Conservation (phyloP, 192 early-diverging fungal species). For the Thamnidium elegans region DNA sequence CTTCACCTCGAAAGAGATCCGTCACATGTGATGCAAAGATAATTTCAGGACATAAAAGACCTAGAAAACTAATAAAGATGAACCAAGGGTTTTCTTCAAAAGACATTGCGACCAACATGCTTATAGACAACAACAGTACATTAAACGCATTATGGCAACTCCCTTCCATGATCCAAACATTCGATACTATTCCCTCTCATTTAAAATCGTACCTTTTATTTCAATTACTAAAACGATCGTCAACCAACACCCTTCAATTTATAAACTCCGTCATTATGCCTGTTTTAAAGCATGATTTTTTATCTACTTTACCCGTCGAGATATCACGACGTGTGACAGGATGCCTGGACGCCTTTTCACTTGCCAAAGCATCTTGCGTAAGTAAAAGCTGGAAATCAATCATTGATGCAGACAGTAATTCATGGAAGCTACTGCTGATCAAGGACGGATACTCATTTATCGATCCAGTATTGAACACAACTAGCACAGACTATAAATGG, state of each 20-base stretch:
- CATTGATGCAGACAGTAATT: slow-evolving; percentile 65
- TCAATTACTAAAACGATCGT: slow-evolving; percentile 81
- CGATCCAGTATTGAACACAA: slow-evolving; percentile 3
- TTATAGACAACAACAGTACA: background rate
- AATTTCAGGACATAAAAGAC: slow-evolving; percentile 11
- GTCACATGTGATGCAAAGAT: slow-evolving; percentile 16
- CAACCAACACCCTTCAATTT: slow-evolving; percentile 83
- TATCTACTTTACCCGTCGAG: slow-evolving; percentile 70
- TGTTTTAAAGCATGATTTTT: slow-evolving; percentile 87
- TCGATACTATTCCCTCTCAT: slow-evolving; percentile 70
- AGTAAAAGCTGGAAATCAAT: slow-evolving; percentile 75
- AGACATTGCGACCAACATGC: background rate
- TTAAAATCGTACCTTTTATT: slow-evolving; percentile 88
- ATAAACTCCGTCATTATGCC: slow-evolving; percentile 88
- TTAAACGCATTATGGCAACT: slow-evolving; percentile 11
- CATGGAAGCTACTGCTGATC: slow-evolving; percentile 47
- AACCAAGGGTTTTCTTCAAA: background rate
- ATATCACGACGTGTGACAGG: slow-evolving; percentile 74
- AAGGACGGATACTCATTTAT: slow-evolving; percentile 42
- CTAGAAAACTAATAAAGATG: background rate
- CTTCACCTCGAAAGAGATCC: slow-evolving; percentile 14
- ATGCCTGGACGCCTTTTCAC: slow-evolving; percentile 76
- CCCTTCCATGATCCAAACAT: slow-evolving; percentile 42
- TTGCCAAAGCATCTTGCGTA: slow-evolving; percentile 81
- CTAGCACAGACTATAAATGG: slow-evolving; percentile 49